Percentiles rank a stretch among this genome's conserved stretches.
Conservation (phyloP, 352 stramenopile species). For the Globisporangium uncinulatum region DNA sequence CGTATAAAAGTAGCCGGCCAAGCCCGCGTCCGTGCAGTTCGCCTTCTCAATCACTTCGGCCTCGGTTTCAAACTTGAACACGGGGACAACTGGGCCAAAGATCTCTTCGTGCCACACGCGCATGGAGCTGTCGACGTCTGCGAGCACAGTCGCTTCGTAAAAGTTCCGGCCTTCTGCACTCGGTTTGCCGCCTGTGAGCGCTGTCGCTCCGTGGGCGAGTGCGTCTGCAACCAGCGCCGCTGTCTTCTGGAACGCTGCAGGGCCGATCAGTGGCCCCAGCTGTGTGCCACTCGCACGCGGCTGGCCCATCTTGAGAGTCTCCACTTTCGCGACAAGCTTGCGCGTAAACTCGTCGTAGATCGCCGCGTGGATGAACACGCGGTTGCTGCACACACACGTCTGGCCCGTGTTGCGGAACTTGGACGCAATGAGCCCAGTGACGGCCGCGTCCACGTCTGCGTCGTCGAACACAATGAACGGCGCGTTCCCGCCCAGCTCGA, state of each 20-base stretch:
- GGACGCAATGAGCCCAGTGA: slow-evolving; percentile 80
- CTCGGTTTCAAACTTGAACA: slow-evolving; percentile 93
- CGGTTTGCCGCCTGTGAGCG: slow-evolving; percentile 76
- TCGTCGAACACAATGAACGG: slow-evolving; percentile 93
- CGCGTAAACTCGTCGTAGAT: slow-evolving; percentile 93
- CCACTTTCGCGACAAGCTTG: slow-evolving; percentile 65
- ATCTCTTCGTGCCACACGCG: slow-evolving; percentile 90
- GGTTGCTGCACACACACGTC: slow-evolving; percentile 86
- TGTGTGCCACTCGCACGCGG: slow-evolving; percentile 66
- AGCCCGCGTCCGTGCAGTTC: slow-evolving; percentile 90
- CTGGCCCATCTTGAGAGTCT: slow-evolving; percentile 86
- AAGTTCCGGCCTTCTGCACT: slow-evolving; percentile 75
- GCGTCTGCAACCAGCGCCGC: slow-evolving; percentile 85
- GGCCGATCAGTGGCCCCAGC: slow-evolving; percentile 95
- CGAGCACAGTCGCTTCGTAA: slow-evolving; percentile 94
- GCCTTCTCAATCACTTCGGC: slow-evolving; percentile 93
- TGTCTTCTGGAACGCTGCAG: slow-evolving; percentile 84
- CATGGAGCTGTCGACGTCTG: slow-evolving; percentile 81
- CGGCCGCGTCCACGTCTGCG: slow-evolving; percentile 70
- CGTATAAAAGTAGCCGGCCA: slow-evolving; percentile 95
- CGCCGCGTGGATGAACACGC: slow-evolving; percentile 92
- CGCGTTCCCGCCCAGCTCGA: slow-evolving; percentile 92
- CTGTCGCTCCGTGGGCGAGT: slow-evolving; percentile 86
- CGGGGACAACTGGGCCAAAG: slow-evolving; percentile 94
- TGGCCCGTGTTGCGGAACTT: slow-evolving; percentile 91